Evolutionary conservation across 495 filamentous ascomycete species (phyloP).

Genomic region (Neurospora sp.): DNA sequence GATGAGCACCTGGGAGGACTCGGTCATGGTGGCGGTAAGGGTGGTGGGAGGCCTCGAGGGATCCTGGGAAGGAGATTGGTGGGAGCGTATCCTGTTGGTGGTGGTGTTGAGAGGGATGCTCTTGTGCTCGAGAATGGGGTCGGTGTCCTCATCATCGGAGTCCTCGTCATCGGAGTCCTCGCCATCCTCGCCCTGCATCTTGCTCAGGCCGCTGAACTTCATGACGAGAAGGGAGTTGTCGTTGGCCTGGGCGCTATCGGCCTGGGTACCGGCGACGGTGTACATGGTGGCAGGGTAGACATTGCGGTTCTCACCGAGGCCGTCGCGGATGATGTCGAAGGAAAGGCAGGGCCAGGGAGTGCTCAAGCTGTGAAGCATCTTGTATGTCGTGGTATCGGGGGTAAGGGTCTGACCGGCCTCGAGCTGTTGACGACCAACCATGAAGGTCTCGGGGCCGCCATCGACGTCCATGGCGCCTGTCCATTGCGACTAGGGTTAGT

Average conservation of each 20-base stretch:
- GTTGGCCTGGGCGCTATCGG: slow-evolving; percentile 57
- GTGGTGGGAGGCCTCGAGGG: slow-evolving; percentile 63
- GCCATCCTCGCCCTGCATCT: slow-evolving; percentile 61
- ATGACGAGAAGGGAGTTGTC: slow-evolving; percentile 93
- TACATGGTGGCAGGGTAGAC: slow-evolving; percentile 90
- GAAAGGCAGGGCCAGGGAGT: slow-evolving; percentile 94
- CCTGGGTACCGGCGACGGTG: slow-evolving; percentile 88
- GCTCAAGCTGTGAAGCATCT: slow-evolving; percentile 89
- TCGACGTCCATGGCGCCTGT: slow-evolving; percentile 84
- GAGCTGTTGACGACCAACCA: slow-evolving; percentile 80
- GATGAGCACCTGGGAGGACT: slow-evolving; percentile 78
- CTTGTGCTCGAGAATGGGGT: slow-evolving; percentile 90
- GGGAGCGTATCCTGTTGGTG: slow-evolving; percentile 83
- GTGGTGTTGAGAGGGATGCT: slow-evolving; percentile 74
- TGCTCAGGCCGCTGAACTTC: slow-evolving; percentile 84
- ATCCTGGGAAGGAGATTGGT: slow-evolving; percentile 62
- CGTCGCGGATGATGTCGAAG: slow-evolving; percentile 83
- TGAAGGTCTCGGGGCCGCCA: slow-evolving; percentile 65
- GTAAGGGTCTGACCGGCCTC: slow-evolving; percentile 80
- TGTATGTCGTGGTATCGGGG: slow-evolving; percentile 83
- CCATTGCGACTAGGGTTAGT: slow-evolving; percentile 8
- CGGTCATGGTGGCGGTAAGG: slow-evolving; percentile 82
- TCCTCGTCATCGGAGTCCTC: slow-evolving; percentile 63
- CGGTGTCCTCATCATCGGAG: slow-evolving; percentile 66
- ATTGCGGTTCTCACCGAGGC: slow-evolving; percentile 80